A percentile compares a stretch with the other conserved stretches of the same genome.
These are phyloP conservation scores for Pleurotus sapidus DNA, from an alignment of 768 basidiomycete species.

Conservation along the genomic window DNA sequence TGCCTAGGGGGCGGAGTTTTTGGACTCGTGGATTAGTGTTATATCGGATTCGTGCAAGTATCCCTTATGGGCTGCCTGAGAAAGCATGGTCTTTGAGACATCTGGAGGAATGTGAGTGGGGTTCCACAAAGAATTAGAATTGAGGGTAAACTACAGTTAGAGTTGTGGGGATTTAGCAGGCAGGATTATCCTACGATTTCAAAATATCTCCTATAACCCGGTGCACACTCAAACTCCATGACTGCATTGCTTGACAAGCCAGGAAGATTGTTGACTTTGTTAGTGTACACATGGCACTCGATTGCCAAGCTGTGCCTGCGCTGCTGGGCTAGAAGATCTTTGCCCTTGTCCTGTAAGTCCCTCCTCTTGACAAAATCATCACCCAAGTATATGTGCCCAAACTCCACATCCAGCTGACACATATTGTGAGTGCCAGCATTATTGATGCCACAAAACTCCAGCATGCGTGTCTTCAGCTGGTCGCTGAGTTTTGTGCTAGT, in stretches of 20 bases:
- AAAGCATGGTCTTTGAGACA: too few species aligned
- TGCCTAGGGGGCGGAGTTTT: too few species aligned
- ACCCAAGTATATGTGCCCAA: slow-evolving; percentile 16
- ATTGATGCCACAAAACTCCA: slow-evolving; percentile 3
- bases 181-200: too few species aligned
- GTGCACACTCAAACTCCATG: slow-evolving; percentile 11
- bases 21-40: too few species aligned
- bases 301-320: slow-evolving; percentile 10
- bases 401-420: slow-evolving; percentile 15
- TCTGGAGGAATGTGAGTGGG: too few species aligned
- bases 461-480: not conserved
- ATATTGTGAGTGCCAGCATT: slow-evolving; percentile 10
- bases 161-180: too few species aligned
- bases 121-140: too few species aligned
- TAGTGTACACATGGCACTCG: slow-evolving; percentile 12
- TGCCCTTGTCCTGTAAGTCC: slow-evolving; percentile 12
- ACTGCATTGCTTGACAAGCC: slow-evolving; percentile 15
- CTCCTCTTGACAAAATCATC: slow-evolving; percentile 7
- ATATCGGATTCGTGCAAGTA: too few species aligned
- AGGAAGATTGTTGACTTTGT: slow-evolving; percentile 12
- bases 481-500: not conserved
- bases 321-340: slow-evolving; percentile 12
- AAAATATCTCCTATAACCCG: too few species aligned
- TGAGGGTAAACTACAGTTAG: too few species aligned
- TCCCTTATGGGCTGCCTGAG: too few species aligned